Evolutionary conservation across 345 rosid species (phyloP).

Genomic region (Melastoma malabathricum): DNA sequence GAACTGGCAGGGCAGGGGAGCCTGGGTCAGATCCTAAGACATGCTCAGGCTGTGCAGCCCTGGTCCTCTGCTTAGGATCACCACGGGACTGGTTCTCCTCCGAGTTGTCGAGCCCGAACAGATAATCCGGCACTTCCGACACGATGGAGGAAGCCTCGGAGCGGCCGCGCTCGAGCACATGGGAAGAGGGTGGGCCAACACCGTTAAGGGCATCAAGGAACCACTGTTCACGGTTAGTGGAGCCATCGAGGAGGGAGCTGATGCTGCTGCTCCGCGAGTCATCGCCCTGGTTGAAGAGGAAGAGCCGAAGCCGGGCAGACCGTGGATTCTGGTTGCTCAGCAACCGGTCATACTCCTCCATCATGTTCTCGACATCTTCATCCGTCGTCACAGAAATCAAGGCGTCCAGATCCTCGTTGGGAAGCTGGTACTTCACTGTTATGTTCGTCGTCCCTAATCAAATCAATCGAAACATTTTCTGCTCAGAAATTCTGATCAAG

Average conservation of each 20-base stretch:
- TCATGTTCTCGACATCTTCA: slow-evolving; percentile 95
- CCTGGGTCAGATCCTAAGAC: slow-evolving; percentile 73
- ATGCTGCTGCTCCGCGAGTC: slow-evolving; percentile 64
- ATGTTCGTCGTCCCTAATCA: slow-evolving; percentile 38
- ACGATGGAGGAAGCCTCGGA: slow-evolving; percentile 80
- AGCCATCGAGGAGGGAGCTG: slow-evolving; percentile 73
- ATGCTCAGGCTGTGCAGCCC: slow-evolving; percentile 30
- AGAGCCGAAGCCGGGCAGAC: slow-evolving; percentile 73
- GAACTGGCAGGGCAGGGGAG: slow-evolving; percentile 54
- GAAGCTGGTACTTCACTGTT: slow-evolving; percentile 85
- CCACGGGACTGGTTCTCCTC: slow-evolving; percentile 42
- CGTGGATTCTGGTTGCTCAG: slow-evolving; percentile 53
- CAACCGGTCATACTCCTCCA: slow-evolving; percentile 88
- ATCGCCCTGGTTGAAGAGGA: slow-evolving; percentile 49
- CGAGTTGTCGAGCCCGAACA: slow-evolving; percentile 68
- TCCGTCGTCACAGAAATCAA: slow-evolving; percentile 86
- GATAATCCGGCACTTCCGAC: slow-evolving; percentile 82
- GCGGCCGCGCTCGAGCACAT: slow-evolving; percentile 54
- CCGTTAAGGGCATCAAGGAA: slow-evolving; percentile 76
- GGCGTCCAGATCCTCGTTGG: slow-evolving; percentile 92
- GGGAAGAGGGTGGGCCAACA: slow-evolving; percentile 26
- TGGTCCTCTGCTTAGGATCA: slow-evolving; percentile 36
- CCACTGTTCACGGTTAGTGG: slow-evolving; percentile 81
- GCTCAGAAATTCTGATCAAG: neutral
- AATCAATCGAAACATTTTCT: neutral